A percentile compares a stretch with the other conserved stretches of the same genome.
These are phyloP conservation scores for Paraphysoderma sedebokerense DNA, from an alignment of 371 early-diverging fungal species.

Conservation along the genomic window DNA sequence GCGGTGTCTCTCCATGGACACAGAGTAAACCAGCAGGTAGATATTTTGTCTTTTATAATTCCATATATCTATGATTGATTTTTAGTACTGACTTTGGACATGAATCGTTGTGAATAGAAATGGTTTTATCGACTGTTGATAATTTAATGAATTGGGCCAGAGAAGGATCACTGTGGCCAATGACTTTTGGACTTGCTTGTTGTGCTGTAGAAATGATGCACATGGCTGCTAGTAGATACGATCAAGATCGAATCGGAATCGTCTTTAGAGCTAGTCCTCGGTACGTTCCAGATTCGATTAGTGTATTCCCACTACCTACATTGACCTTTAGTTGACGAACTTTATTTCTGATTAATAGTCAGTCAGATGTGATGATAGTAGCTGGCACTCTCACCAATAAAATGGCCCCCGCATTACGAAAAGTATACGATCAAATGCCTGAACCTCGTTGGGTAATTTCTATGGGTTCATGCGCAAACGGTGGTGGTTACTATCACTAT, in stretches of 20 bases:
- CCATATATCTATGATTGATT: too few species aligned
- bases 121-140: conserved; percentile 74
- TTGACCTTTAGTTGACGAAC: too few species aligned
- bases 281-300: too few species aligned
- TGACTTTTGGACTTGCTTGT: conserved; percentile 97
- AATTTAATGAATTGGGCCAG: conserved; percentile 87
- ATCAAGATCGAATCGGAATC: conserved; percentile 95
- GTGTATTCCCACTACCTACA: too few species aligned
- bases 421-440: conserved; percentile 92
- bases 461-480: conserved; percentile 97
- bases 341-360: too few species aligned
- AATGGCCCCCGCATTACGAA: conserved; percentile 94
- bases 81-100: too few species aligned
- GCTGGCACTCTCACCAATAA: conserved; percentile 90
- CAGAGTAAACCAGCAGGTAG: too few species aligned
- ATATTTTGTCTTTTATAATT: too few species aligned
- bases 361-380: conserved; percentile 97
- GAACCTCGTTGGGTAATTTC: conserved; percentile 97
- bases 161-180: conserved; percentile 81
- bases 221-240: conserved; percentile 92
- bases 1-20: too few species aligned
- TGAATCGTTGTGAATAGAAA: too few species aligned
- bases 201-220: conserved; percentile 98
- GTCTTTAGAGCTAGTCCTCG: conserved; percentile 95
- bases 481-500: conserved; percentile 98